A percentile compares a stretch with the other conserved stretches of the same genome.
These are phyloP conservation scores for Neospermospora avenae DNA, from an alignment of 2,329 filamentous ascomycete species.

Conservation along the genomic window DNA sequence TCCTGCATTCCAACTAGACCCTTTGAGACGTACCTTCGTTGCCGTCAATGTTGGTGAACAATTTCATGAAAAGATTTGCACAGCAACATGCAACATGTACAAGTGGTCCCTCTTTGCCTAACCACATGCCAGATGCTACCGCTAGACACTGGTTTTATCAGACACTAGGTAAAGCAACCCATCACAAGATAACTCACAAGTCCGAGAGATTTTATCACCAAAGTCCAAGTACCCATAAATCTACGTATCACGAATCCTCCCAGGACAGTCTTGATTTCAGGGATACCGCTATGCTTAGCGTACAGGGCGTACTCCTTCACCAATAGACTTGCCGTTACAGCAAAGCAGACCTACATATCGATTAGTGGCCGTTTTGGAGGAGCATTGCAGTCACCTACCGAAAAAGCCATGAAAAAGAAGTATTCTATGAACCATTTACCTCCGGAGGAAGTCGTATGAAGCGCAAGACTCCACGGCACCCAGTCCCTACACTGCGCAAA, in stretches of 20 bases:
- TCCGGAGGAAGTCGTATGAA: constrained; percentile 61
- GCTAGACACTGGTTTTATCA: constrained; percentile 66
- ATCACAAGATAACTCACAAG: constrained; percentile 53
- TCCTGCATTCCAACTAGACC: constrained; percentile 13
- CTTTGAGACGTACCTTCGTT: constrained; percentile 68
- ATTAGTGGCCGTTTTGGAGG: neutral
- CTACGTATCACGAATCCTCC: constrained; percentile 89
- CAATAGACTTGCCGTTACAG: constrained; percentile 70
- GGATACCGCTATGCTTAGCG: constrained; percentile 92
- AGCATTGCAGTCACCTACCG: constrained; percentile 51
- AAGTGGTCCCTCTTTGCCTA: constrained; percentile 92
- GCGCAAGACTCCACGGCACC: constrained; percentile 76
- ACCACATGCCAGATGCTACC: constrained; percentile 91
- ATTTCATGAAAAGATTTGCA: constrained; percentile 88
- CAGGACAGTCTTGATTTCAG: constrained; percentile 94
- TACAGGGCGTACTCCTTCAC: constrained; percentile 83
- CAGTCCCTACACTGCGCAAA: constrained; percentile 80
- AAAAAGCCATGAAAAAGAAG: constrained; percentile 79
- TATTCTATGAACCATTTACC: constrained; percentile 85
- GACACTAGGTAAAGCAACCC: constrained; percentile 5
- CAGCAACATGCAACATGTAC: constrained; percentile 98
- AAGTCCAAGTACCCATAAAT: constrained; percentile 84
- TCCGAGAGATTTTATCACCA: constrained; percentile 85
- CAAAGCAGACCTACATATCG: constrained; percentile 64
- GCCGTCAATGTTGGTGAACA: constrained; percentile 73